Evolutionary conservation across 108 stramenopile genomes (phyloP), one percentile per base, ranked within the genome.

Genomic region (Chaetoceros muelleri): DNA sequence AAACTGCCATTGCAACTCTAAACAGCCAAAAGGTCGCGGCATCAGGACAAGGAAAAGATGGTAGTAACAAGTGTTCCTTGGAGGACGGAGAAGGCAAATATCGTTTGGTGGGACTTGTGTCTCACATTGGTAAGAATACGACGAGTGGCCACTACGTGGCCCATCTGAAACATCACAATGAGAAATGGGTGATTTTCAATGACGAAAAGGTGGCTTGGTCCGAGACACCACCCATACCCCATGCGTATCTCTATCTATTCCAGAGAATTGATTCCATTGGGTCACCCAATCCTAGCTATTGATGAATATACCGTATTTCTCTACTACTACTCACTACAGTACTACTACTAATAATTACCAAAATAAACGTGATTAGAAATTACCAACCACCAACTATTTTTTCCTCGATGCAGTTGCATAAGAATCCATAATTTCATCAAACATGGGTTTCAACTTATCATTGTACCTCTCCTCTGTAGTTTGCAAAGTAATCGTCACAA

Each of bases 101-200:
- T 72, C 65, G 53, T 7, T 74, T 99, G 65, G 55, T 82, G 1
- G 96, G 95, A 20, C 75, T 99, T 65, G 74, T 99, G 22, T 95
- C 94, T 31, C 99, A 99, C 67, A 95, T 99, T 53, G 99, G 99
- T 18, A 94, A 93, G 71, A 93, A 94, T 66, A 93, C 95, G 1
- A 89, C 80, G 30, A 87, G 90, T 66, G 99, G 99, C 7, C 99
- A 99, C 70, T 99, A 99, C 65, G 95, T 99, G 19, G 87, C 90
- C 1, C 99, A 99, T 70, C 67, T 98, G 68, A 82, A 86, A 69
- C 82, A 93, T 54, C 48, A 48, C 28, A 86, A 91, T 17, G 94
- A 88, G 5, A 81, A 84, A 30, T 99, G 97, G 97, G 81, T 93
- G 1, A 95, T 99, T 52, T 98, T 93, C 72, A 97, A 99, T 59